Evolutionary conservation across 73 alveolate species (phyloP).

Genomic region (Vitrella brassicaformis): DNA sequence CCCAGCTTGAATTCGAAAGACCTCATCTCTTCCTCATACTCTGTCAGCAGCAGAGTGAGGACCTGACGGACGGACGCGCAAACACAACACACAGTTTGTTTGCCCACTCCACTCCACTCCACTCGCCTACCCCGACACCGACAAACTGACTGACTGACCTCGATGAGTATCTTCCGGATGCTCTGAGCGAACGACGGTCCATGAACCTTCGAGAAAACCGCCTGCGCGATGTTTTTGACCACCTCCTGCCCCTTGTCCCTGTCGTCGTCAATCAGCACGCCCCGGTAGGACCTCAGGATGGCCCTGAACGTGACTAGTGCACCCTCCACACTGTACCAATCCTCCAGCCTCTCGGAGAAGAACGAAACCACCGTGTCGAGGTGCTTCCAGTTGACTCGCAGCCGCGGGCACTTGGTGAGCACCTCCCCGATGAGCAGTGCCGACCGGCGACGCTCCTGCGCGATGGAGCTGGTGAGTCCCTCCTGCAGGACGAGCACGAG

Average conservation of each 20-base stretch:
- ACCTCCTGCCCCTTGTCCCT: background rate
- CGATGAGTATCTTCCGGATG: background rate
- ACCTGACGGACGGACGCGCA: too few species aligned
- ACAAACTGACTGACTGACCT: too few species aligned
- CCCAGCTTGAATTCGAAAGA: background rate
- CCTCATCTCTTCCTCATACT: background rate
- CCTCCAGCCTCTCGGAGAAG: background rate
- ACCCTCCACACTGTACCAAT: background rate
- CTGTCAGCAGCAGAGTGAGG: background rate
- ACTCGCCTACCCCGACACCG: too few species aligned
- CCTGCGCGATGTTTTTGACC: background rate
- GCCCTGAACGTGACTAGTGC: background rate
- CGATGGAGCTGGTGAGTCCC: background rate
- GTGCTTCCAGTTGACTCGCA: background rate
- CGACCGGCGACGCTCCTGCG: background rate
- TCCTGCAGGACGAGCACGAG: background rate
- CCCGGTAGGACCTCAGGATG: background rate
- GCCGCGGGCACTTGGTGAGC: background rate
- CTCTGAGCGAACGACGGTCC: background rate
- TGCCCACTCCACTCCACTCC: too few species aligned
- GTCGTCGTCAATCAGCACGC: background rate
- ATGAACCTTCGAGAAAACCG: background rate
- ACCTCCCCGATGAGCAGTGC: background rate
- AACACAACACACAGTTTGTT: too few species aligned
- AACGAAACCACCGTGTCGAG: background rate